Evolutionary conservation across 2,329 filamentous ascomycete genomes (phyloP).

Genomic region (Xenosphaeropsis pyriputrescens): DNA sequence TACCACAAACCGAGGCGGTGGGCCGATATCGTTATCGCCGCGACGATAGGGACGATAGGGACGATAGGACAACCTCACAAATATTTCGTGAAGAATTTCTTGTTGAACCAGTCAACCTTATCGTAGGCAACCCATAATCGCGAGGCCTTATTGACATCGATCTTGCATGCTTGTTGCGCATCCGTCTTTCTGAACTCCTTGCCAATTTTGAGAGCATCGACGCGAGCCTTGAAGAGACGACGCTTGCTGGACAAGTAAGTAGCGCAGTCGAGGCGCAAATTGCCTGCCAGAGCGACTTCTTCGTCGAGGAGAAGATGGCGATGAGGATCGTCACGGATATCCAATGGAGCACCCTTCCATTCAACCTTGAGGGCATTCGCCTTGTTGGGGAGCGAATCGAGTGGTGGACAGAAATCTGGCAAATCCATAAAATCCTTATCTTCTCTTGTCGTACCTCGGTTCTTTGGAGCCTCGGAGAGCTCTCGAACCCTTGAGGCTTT

Average conservation of each 20-base stretch:
- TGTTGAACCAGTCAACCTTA: constrained; percentile 63
- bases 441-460: constrained; percentile 53
- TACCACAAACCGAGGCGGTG: no score
- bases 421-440: constrained; percentile 68
- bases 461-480: constrained; percentile 13
- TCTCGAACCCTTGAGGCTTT: background rate
- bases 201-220: constrained; percentile 47
- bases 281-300: constrained; percentile 63
- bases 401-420: constrained; percentile 57
- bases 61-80: no score
- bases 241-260: constrained; percentile 90
- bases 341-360: constrained; percentile 71
- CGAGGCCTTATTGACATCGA: constrained; percentile 94
- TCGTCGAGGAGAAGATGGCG: constrained; percentile 59
- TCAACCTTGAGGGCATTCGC: constrained; percentile 67
- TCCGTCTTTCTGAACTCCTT: constrained; percentile 94
- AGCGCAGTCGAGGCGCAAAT: constrained; percentile 69
- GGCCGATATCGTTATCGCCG: no score
- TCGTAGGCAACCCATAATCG: constrained; percentile 86
- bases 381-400: constrained; percentile 48
- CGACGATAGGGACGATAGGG: no score
- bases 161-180: constrained; percentile 92
- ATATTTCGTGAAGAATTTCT: constrained; percentile 1
- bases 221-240: constrained; percentile 68
- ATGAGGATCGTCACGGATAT: constrained; percentile 60